Evolutionary conservation across 2,329 filamentous ascomycete genomes (phyloP).

Genomic region (Xylariaceae sp.): DNA sequence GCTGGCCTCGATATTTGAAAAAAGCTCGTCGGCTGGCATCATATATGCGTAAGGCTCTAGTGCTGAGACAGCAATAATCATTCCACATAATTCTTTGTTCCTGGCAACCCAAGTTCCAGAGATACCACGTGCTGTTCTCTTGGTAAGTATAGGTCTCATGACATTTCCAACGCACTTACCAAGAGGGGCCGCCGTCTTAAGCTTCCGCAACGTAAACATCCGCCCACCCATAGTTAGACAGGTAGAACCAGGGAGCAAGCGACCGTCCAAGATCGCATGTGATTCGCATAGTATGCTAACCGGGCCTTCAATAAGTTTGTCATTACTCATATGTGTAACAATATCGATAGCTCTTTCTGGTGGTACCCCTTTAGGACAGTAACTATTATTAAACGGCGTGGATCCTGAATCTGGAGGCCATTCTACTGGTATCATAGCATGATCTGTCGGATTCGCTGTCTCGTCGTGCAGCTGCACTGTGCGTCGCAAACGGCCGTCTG

Average conservation of each 20-base stretch:
- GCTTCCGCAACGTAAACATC: slow-evolving; percentile 13
- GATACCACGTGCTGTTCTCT: slow-evolving; percentile 8
- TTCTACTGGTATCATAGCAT: slow-evolving; percentile 10
- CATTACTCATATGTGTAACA: slow-evolving; percentile 1
- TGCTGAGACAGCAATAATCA: slow-evolving; percentile 18
- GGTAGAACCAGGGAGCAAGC: slow-evolving; percentile 2
- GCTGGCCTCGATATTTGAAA: slow-evolving; percentile 12
- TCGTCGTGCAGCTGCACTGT: not conserved
- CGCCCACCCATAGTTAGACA: slow-evolving; percentile 9
- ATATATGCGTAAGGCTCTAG: slow-evolving; percentile 17
- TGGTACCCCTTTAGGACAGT: not conserved
- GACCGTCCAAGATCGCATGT: not conserved
- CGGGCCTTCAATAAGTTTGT: slow-evolving; percentile 9
- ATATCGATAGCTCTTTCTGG: not conserved
- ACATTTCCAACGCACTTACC: slow-evolving; percentile 5
- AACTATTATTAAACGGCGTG: slow-evolving; percentile 4
- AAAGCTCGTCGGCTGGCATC: slow-evolving; percentile 17
- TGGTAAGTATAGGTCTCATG: not conserved
- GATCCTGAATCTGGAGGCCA: not conserved
- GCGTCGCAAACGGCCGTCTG: not conserved
- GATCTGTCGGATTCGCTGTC: not conserved
- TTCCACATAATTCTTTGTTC: slow-evolving; percentile 13
- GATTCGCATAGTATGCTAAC: slow-evolving; percentile 10
- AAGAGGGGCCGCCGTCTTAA: slow-evolving; percentile 7
- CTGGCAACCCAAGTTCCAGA: slow-evolving; percentile 12